Evolutionary conservation across 306 rosid genomes (phyloP).

Genomic region (Ceratonia siliqua): DNA sequence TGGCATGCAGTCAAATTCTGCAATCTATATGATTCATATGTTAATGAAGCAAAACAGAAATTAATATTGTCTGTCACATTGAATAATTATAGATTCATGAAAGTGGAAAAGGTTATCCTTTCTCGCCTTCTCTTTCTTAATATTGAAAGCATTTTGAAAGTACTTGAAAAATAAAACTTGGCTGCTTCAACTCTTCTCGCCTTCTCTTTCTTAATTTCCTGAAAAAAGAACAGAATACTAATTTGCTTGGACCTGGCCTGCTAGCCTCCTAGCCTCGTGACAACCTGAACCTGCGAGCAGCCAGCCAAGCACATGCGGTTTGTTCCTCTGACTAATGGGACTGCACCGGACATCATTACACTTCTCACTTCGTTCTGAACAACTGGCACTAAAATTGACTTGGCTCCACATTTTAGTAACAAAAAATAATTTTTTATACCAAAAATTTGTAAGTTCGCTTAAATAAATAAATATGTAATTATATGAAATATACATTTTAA

Average conservation of each 20-base stretch:
- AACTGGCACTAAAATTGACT: too few relatives aligned
- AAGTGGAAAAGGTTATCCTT: neutral
- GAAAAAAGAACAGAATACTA: neutral
- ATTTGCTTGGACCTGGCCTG: neutral
- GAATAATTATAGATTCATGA: neutral
- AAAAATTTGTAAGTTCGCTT: too few relatives aligned
- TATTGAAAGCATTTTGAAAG: too few relatives aligned
- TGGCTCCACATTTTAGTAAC: too few relatives aligned
- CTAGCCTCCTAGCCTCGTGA: neutral
- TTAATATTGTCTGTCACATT: neutral
- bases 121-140: neutral
- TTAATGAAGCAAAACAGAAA: neutral
- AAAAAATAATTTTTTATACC: too few relatives aligned
- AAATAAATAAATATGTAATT: too few relatives aligned
- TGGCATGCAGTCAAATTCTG: conserved; percentile 1
- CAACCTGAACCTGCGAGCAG: conserved; percentile 12
- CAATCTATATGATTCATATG: neutral
- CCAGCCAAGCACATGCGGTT: too few relatives aligned
- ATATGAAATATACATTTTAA: too few relatives aligned
- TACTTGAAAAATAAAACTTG: neutral
- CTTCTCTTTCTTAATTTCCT: neutral
- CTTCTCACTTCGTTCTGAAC: too few relatives aligned
- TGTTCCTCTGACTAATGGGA: too few relatives aligned
- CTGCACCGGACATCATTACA: too few relatives aligned
- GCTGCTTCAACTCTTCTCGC: neutral